phyloP scores from a whole-genome alignment of 345 rosid species.

The Mercurialis annua region DNA sequence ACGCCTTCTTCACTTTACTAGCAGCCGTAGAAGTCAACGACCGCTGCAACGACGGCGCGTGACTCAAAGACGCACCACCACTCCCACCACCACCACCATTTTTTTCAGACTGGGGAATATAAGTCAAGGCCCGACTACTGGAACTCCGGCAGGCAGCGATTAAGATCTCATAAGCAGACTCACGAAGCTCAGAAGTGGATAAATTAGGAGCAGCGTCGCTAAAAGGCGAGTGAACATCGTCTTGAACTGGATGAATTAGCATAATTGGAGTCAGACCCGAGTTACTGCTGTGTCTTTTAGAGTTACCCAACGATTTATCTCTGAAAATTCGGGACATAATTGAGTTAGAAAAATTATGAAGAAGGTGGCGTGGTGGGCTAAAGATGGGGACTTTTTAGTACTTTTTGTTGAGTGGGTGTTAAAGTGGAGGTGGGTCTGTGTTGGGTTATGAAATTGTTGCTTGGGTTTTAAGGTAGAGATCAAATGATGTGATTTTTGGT shows the following conservation, averaged over 20 bases:
- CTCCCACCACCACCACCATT: background rate
- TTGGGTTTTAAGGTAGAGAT: conserved; percentile 21
- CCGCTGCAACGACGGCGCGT: conserved; percentile 23
- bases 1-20: conserved; percentile 32
- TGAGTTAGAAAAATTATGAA: background rate
- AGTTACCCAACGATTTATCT: conserved; percentile 13
- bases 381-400: conserved; percentile 2
- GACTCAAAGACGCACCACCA: background rate
- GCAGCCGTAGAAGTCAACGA: conserved; percentile 31
- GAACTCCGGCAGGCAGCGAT: conserved; percentile 31
- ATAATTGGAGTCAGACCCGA: background rate
- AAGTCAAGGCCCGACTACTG: conserved; percentile 28
- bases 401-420: background rate
- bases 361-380: background rate
- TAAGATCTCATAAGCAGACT: conserved; percentile 31
- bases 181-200: conserved; percentile 27
- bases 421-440: background rate
- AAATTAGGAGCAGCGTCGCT: conserved; percentile 9
- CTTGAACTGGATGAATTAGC: conserved; percentile 17
- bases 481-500: background rate
- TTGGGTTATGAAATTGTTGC: conserved; percentile 7
- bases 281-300: conserved; percentile 13
- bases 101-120: conserved; percentile 25
- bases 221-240: conserved; percentile 19
- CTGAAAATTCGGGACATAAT: conserved; percentile 15